Evolutionary conservation across 164 flowering plant species (phyloP), one percentile per base, ranked within the genome.

Genomic region (Liriodendron chinense): DNA sequence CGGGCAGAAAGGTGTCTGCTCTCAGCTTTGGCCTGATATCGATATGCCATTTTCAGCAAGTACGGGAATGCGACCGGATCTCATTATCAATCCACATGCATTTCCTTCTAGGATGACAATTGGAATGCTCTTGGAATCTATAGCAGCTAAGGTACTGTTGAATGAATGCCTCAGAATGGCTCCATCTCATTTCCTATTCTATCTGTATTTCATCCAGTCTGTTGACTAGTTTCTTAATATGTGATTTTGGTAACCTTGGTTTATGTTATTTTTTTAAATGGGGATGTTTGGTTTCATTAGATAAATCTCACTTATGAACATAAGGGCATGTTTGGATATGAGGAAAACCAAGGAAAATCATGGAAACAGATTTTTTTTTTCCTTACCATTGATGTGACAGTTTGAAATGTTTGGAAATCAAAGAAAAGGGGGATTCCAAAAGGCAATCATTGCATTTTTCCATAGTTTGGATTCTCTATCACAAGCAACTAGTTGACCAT

Each of bases 1-100:
- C 87, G 99, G 99, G 56, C 99, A 96, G 80, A 96, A 96, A 83
- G 99, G 99, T 84, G 99, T 96, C 79, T 96, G 98, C 83, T 94
- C 98, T 68, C 98, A 91, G 83, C 74, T 94, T 73, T 94, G 97
- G 98, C 94, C 97, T 14, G 97, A 94, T 80, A 80, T 89, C 24
- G 97, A 96, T 81, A 94, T 96, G 98, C 98, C 99, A 72, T 96
- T 96, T 85, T 91, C 96, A 71, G 93, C 91, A 73, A 80, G 68
- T 69, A 90, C 98, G 5, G 99, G 99, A 79, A 92, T 96, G 93
- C 90, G 93, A 20, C 99, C 99, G 8, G 98, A 96, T 88, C 91
- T 96, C 59, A 92, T 96, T 66, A 96, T 94, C 73, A 94, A 96
- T 79, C 99, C 98, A 0, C 99, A 94, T 78, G 98, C 98, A 74